Evolutionary conservation across 108 stramenopile genomes (phyloP), one percentile per base, ranked within the genome.

Genomic region (Nannochloropsis gaditana): DNA sequence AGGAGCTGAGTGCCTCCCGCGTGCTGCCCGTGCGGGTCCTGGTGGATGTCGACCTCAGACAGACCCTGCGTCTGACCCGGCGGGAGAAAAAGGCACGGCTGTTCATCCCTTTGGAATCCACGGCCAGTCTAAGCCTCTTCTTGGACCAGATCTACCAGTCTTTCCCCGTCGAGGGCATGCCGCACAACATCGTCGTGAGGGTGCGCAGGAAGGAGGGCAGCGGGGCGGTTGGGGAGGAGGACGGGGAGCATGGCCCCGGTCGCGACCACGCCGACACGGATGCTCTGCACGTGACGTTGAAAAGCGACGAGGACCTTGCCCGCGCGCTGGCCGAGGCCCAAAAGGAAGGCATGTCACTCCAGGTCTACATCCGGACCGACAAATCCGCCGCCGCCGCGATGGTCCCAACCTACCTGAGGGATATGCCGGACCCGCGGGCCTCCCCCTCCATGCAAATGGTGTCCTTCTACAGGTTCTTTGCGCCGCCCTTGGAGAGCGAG

Each of bases 391-490:
- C 59, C n/a, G 59, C 59, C 59, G 59, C 59, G 19, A 73, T 73
- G 59, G 59, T 73, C n/a, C 59, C 59, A 1, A n/a, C 59, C 59
- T 73, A 73, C 6, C 59, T 73, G 19, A 15, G 59, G 19, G 59
- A 6, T n/a, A 73, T 73, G 59, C 59, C 59, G 19, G 59, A 73
- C 59, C 59, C 59, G 15, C 15, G 59, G 59, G 19, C n/a, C 5
- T 15, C 59, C 59, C 19, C 15, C 15, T 4, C 59, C 19, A 73
- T 73, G 88, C 83, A 86, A 45, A 88, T 91, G 87, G 59, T 91
- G 19, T 91, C 90, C 47, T 91, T 91, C 19, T 91, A 91, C 82
- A 80, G 50, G 19, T 91, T 91, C 59, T 73, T 85, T 15, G 59
- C 86, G 42, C 84, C 86, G 41, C 45, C 80, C 9, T 79, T 41